Evolutionary conservation across 106 monocot species (phyloP), one percentile per base, ranked within the genome.

Genomic region (Gastrodia elata): DNA sequence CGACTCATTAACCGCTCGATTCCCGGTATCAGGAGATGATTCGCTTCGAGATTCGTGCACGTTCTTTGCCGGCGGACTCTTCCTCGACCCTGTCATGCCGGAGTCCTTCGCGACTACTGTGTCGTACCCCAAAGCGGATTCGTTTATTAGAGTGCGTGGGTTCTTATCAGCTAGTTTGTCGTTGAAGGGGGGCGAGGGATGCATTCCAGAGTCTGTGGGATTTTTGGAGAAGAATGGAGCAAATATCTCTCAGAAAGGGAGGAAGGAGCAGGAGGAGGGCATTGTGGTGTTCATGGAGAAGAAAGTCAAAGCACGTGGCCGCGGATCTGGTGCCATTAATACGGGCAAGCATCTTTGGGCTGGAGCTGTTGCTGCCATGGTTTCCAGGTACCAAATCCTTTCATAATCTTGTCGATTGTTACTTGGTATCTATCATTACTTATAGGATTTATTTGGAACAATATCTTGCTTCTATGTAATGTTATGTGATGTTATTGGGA

Each of bases 311-410:
- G 70, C 61, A 35, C 32, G 39, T 0, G 80, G 82, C 0, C 77
- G 80, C 0, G 48, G 86, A 30, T 78, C 85, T 9, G 71, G 87
- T 22, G 89, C 89, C 1, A 75, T 99, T 85, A 99, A 99, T 72
- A 93, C 87, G 27, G 91, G 91, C 13, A 99, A 89, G 82, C 98
- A 99, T 89, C 82, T 99, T 2, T 99, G 91, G 98, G 79, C 91
- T 52, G 98, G 98, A 11, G 98, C 91, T 18, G 83, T 87, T 30
- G 86, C 98, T 39, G 93, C 98, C 20, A 93, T 99, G 93, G 93
- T 99, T 15, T 93, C 93, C 14, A 99, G 98, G 98, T 99, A 83
- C 30, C 11, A 28, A 22, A 36, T 49, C 58, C 32, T 68, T 43
- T 56, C 7, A 32, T 72, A 16, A 38, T 41, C 38, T 5, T 33